These are phyloP conservation scores for Mucor piriformis DNA, from an alignment of 371 early-diverging fungal species.

Conservation along the genomic window DNA sequence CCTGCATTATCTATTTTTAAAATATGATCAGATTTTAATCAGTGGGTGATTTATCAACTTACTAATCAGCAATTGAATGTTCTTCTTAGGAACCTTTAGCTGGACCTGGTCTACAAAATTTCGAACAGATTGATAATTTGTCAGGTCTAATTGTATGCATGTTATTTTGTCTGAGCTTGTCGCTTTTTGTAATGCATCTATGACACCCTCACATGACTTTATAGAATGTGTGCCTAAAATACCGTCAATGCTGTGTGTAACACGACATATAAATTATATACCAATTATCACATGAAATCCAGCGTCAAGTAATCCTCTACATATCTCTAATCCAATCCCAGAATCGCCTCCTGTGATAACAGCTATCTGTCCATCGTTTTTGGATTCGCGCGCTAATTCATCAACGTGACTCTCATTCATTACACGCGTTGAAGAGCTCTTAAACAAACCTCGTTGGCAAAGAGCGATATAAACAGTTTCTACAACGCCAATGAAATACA, in stretches of 20 bases:
- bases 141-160: slow-evolving; percentile 23
- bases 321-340: slow-evolving; percentile 48
- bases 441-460: slow-evolving; percentile 28
- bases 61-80: slow-evolving; percentile 42
- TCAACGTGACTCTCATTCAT: slow-evolving; percentile 19
- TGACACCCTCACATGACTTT: not conserved
- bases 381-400: not conserved
- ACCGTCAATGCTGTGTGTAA: not conserved
- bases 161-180: slow-evolving; percentile 14
- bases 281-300: slow-evolving; percentile 46
- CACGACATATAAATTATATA: not conserved
- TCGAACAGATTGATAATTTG: slow-evolving; percentile 30
- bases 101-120: slow-evolving; percentile 24
- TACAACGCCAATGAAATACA: slow-evolving; percentile 37
- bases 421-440: not conserved
- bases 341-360: slow-evolving; percentile 49
- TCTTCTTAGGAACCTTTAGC: slow-evolving; percentile 12
- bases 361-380: slow-evolving; percentile 7
- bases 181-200: not conserved
- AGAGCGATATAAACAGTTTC: slow-evolving; percentile 35
- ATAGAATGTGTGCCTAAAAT: slow-evolving; percentile 7
- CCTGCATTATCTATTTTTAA: slow-evolving; percentile 64
- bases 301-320: slow-evolving; percentile 32
- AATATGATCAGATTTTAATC: not conserved
- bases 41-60: slow-evolving; percentile 4